These are phyloP conservation scores for Fraxinus cuspidata DNA, from an alignment of 257 asterid species.

Conservation along the genomic window DNA sequence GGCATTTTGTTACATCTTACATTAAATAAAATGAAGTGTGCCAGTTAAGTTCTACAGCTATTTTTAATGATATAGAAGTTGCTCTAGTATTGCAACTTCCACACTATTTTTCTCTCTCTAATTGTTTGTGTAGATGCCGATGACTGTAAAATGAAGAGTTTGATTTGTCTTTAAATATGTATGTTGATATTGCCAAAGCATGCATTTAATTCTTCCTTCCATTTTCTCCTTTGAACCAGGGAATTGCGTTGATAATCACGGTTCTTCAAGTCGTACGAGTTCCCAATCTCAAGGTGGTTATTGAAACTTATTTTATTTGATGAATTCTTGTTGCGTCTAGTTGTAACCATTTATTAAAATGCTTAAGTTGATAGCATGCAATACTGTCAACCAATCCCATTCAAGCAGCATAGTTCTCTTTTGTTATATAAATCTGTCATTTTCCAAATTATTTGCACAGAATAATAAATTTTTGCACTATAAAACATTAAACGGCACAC, in stretches of 20 bases:
- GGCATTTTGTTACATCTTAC: background rate
- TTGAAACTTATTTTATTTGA: constrained; percentile 14
- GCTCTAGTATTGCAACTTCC: background rate
- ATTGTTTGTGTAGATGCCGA: constrained; percentile 9
- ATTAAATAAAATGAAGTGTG: background rate
- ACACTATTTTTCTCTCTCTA: background rate
- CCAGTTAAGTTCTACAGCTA: background rate
- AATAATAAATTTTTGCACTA: background rate
- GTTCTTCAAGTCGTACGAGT: constrained; percentile 88
- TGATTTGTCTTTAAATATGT: background rate
- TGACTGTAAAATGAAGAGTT: background rate
- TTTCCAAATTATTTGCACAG: background rate
- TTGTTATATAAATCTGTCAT: background rate
- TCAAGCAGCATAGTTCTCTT: background rate
- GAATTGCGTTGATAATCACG: constrained; percentile 89
- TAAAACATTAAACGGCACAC: background rate
- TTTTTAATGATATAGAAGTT: too few species aligned
- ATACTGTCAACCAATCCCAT: background rate
- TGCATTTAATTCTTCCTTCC: constrained; percentile 5
- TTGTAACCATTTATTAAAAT: background rate
- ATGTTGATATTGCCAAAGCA: background rate
- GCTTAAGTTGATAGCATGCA: background rate
- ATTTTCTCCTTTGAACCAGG: constrained; percentile 48
- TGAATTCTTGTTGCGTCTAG: constrained; percentile 9
- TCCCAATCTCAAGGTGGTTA: constrained; percentile 89